Evolutionary conservation across 176 grass and related monocot genomes (phyloP), one percentile per base, ranked within the genome.

Genomic region (Lolium multiflorum): DNA sequence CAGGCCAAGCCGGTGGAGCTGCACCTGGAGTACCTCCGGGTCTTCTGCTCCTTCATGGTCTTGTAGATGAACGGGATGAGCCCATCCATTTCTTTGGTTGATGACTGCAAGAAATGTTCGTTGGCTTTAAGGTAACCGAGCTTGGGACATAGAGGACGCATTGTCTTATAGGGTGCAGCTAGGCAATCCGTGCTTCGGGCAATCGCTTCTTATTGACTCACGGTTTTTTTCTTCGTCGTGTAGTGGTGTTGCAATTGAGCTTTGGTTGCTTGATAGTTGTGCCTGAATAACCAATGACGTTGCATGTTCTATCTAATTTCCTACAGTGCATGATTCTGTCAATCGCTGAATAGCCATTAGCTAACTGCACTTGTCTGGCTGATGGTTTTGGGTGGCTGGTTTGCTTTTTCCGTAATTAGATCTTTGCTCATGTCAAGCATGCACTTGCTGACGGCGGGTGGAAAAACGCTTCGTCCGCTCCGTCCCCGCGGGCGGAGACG

Each of bases 31-130:
- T 90, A 94, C 82, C 64, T 85, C 86, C 92, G 74, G 31, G 10
- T 80, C 73, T 86, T 86, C 26, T 87, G 75, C 67, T 93, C 90
- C 84, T 97, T 97, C 90, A 97, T 88, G 11, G 88, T 78, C 78
- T 38, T 97, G 83, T 78, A 97, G 80, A 97, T 89, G 75, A 97
- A 97, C 85, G 95, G 95, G 58, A 97, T 97, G 50, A 97, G 70
- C 21, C 95, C 95, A 85, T 97, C 95, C 95, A 97, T 97, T 24
- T 15, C 55, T 12, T 81, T n/a, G n/a, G n/a, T 77, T 8, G 41
- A n/a, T n/a, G 7, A 47, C 58, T 63, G 62, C 2, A 31, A 22
- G 57, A 3, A 56, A 31, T 44, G 31, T 12, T 31, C 56, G 48
- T n/a, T 80, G 21, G n/a, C n/a, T 43, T 68, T 44, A 62, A 63